phyloP scores from a whole-genome alignment of 208 protist species.

The Herpetomonas tarakana region DNA sequence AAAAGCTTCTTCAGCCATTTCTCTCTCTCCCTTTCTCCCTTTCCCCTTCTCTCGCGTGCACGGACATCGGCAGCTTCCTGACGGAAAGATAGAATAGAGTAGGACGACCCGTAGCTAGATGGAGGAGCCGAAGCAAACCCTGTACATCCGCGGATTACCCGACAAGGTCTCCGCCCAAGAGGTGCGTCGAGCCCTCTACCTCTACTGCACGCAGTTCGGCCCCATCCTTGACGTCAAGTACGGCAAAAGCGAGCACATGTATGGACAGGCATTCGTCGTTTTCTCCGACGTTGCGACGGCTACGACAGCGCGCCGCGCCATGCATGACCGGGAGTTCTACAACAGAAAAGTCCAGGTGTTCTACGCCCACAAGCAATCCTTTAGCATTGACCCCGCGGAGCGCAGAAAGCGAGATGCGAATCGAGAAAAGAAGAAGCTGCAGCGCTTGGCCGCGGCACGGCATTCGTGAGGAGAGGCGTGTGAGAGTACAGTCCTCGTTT shows the following conservation, averaged over 20 bases:
- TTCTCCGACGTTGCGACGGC: slow-evolving; percentile 85
- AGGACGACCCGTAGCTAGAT: no score
- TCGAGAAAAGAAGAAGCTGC: slow-evolving; percentile 18
- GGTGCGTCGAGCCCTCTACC: slow-evolving; percentile 70
- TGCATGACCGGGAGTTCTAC: slow-evolving; percentile 76
- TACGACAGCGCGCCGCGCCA: slow-evolving; percentile 51
- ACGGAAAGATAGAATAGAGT: no score
- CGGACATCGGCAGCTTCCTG: no score
- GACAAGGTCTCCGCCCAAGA: slow-evolving; percentile 78
- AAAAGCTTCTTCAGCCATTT: no score
- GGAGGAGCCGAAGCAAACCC: slow-evolving; percentile 79
- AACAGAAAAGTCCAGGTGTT: slow-evolving; percentile 69
- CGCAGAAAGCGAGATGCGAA: slow-evolving; percentile 52
- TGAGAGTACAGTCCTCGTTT: no score
- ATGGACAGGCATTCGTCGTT: slow-evolving; percentile 87
- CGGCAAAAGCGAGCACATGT: slow-evolving; percentile 46
- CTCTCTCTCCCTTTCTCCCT: no score
- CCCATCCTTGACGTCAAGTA: slow-evolving; percentile 73
- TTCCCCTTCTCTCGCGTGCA: no score
- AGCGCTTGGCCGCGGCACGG: neutral
- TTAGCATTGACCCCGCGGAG: slow-evolving; percentile 66
- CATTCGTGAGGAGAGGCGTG: neutral
- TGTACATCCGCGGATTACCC: slow-evolving; percentile 81
- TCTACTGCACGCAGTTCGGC: slow-evolving; percentile 86
- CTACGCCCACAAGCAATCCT: slow-evolving; percentile 70